Evolutionary conservation across 441 rosid species (phyloP).

Genomic region (Syzygium malaccense): DNA sequence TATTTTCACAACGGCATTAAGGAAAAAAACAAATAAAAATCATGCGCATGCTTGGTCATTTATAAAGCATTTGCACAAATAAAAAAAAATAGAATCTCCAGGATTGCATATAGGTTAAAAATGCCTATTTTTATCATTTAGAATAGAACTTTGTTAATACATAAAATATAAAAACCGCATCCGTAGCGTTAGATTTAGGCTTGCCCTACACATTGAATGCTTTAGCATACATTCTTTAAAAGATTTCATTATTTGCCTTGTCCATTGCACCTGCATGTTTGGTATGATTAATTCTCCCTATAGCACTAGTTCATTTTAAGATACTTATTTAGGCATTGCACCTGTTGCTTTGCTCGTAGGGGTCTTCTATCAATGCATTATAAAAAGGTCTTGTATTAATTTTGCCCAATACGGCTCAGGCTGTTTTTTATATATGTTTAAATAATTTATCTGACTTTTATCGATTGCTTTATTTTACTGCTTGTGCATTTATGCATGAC

Average conservation of each 20-base stretch:
- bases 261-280: background rate
- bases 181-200: background rate
- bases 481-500: background rate
- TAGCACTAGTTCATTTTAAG: background rate
- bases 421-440: background rate
- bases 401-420: background rate
- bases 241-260: background rate
- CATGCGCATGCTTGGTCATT: background rate
- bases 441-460: background rate
- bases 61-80: background rate
- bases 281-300: background rate
- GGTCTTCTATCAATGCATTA: background rate
- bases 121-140: background rate
- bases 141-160: background rate
- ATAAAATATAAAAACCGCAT: background rate
- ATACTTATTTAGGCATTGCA: background rate
- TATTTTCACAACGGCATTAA: background rate
- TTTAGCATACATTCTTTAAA: background rate
- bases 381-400: background rate
- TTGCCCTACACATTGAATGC: background rate
- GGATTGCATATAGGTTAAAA: no score
- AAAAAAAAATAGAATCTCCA: background rate
- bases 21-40: background rate
- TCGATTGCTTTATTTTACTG: background rate
- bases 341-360: background rate